Base-by-base conservation (phyloP, 768 basidiomycete species). In the Panus rudis region DNA sequence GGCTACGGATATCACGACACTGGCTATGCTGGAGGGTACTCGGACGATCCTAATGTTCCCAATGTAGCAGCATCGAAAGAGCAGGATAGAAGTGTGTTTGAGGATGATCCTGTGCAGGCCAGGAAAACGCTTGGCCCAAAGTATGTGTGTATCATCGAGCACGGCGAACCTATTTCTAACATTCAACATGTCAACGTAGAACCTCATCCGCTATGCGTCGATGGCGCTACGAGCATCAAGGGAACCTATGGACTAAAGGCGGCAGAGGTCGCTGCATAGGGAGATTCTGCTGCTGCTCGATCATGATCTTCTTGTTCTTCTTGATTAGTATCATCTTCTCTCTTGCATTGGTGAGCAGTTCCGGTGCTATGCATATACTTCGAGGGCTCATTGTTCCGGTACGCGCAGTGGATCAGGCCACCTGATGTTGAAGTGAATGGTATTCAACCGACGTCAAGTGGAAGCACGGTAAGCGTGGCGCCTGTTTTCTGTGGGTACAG, bases 241-340 rank as follows among this genome's bases (percentile, higher is more conserved):
- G 82, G 21, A 73, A 73, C 50, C 56, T 86, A 41, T 89, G 85
- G 86, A 79, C 74, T 4, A 79, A 71, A 67, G 84, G 85, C 13
- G 66, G 78, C 42, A 65, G 81, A 45, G 71, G 65, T 22, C 59
- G 77, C 16, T 83, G 80, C 57, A 59, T 78, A 28, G 78, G 81
- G 41, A 63, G 88, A 50, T 82, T 90, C 61, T 82, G 75, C 60
- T 86, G 79, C 53, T 92, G 88, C 62, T 79, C 81, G 11, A 38
- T 90, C 17, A 70, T 90, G 72, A 76, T 77, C 13, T 53, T 66
- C 10, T 42, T 86, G 27, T 77, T 91, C 58, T 55, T 91, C 23
- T 51, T 88, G 39, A 57, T 84, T 42, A 73, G 78, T 63, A 77
- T 89, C 41, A 48, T 83, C 11, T 68, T 90, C 22, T 63, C 81